Evolutionary conservation across 1,139 yeast genomes (phyloP).

Genomic region (Candida tropicalis): DNA sequence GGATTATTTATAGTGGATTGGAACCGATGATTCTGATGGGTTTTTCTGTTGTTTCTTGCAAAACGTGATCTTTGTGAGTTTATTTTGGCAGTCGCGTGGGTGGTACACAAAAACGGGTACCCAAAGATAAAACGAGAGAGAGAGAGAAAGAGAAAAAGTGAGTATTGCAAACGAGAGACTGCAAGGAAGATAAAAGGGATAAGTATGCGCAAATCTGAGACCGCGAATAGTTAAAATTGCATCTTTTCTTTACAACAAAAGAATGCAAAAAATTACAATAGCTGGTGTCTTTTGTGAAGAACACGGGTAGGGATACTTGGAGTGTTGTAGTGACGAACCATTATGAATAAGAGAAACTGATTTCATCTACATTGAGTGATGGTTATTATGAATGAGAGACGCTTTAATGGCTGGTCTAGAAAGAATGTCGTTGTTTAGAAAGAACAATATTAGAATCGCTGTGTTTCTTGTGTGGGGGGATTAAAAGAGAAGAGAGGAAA

Average conservation of each 20-base stretch:
- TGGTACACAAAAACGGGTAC: not conserved
- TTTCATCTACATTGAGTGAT: too few species aligned
- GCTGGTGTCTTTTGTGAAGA: not conserved
- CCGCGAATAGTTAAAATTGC: not conserved
- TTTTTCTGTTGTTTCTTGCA: not conserved
- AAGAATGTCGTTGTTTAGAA: too few species aligned
- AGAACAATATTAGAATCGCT: too few species aligned
- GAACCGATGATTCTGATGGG: not conserved
- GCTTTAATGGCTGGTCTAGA: too few species aligned
- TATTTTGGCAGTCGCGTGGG: not conserved
- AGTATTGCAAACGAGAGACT: not conserved
- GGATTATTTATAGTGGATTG: constrained; percentile 4
- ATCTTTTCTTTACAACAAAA: not conserved
- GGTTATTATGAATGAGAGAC: too few species aligned
- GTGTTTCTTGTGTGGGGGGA: too few species aligned
- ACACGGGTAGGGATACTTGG: not conserved
- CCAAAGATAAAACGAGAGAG: not conserved
- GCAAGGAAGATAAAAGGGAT: not conserved
- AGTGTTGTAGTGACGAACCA: not conserved
- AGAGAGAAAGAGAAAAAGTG: not conserved
- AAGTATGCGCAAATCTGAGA: constrained; percentile 4
- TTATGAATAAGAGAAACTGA: not conserved
- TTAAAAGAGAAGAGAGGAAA: not conserved
- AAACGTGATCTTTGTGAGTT: constrained; percentile 7
- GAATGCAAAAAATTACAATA: not conserved